A percentile compares a stretch with the other conserved stretches of the same genome.
These are phyloP conservation scores for Rhizoctonia solani DNA, from an alignment of 1,284 basidiomycete species.

Conservation along the genomic window DNA sequence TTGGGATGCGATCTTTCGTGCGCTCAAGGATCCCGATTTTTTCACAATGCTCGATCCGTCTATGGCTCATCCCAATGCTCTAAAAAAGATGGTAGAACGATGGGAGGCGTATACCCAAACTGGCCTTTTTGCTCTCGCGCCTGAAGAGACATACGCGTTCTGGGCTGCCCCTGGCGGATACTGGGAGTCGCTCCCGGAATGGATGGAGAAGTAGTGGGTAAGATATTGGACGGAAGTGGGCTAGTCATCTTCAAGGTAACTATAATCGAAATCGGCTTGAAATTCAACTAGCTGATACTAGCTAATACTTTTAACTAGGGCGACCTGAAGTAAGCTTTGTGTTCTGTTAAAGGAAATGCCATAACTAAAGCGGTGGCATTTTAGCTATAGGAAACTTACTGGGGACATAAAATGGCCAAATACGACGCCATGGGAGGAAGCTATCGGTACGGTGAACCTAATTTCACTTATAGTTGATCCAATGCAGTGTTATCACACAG, in stretches of 20 bases:
- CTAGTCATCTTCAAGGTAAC: conserved; percentile 90
- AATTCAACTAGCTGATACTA: neutral
- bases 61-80: conserved; percentile 42
- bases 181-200: conserved; percentile 61
- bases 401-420: conserved; percentile 89
- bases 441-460: conserved; percentile 61
- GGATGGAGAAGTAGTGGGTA: conserved; percentile 20
- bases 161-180: conserved; percentile 87
- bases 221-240: conserved; percentile 64
- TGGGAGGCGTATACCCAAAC: conserved; percentile 26
- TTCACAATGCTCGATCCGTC: conserved; percentile 43
- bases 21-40: conserved; percentile 45
- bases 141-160: conserved; percentile 10
- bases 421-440: conserved; percentile 75
- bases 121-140: conserved; percentile 10
- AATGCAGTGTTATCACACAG: no score
- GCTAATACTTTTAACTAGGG: conserved; percentile 56
- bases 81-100: conserved; percentile 44
- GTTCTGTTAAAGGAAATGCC: neutral
- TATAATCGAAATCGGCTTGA: neutral
- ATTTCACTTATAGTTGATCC: conserved; percentile 3
- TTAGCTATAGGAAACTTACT: conserved; percentile 83
- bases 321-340: conserved; percentile 74
- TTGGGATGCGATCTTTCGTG: conserved; percentile 60
- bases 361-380: conserved; percentile 15